Conservation (phyloP, 768 basidiomycete genomes). For the Boletus rex-veris region DNA sequence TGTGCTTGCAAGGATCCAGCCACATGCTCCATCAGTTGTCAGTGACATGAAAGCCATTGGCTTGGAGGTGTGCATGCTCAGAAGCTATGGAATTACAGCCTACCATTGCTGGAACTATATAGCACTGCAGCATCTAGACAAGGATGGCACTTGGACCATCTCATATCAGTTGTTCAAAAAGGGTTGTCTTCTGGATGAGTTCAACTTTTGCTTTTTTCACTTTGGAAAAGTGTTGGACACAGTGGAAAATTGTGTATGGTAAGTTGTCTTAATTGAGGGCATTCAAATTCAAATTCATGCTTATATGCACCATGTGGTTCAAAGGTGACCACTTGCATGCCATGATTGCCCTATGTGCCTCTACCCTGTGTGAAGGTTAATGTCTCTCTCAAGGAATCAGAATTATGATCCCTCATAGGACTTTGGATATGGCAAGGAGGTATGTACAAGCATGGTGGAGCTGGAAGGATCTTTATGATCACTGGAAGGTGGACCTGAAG, state of each 20-base stretch:
- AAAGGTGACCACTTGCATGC: constrained; percentile 9
- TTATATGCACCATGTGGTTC: constrained; percentile 8
- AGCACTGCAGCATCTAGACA: not conserved
- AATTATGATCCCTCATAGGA: constrained; percentile 1
- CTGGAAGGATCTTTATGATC: not conserved
- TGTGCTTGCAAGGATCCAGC: too few species aligned
- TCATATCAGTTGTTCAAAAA: constrained; percentile 9
- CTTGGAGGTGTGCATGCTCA: too few species aligned
- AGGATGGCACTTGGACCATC: not conserved
- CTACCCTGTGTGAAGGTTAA: not conserved
- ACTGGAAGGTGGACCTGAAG: constrained; percentile 3
- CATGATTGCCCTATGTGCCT: not conserved
- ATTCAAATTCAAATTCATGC: too few species aligned
- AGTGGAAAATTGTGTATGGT: constrained; percentile 1
- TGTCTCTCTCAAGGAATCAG: constrained; percentile 5
- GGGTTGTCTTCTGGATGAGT: not conserved
- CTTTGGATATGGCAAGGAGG: constrained; percentile 4
- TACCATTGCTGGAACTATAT: constrained; percentile 17
- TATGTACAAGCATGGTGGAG: constrained; percentile 10
- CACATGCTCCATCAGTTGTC: too few species aligned
- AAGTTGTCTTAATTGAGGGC: not conserved
- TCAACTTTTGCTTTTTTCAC: constrained; percentile 1
- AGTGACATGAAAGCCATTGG: too few species aligned
- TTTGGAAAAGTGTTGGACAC: constrained; percentile 5
- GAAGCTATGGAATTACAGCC: not conserved